These are phyloP conservation scores for Tetracladium marchalianum DNA, from an alignment of 495 filamentous ascomycete genomes.

Conservation along the genomic window DNA sequence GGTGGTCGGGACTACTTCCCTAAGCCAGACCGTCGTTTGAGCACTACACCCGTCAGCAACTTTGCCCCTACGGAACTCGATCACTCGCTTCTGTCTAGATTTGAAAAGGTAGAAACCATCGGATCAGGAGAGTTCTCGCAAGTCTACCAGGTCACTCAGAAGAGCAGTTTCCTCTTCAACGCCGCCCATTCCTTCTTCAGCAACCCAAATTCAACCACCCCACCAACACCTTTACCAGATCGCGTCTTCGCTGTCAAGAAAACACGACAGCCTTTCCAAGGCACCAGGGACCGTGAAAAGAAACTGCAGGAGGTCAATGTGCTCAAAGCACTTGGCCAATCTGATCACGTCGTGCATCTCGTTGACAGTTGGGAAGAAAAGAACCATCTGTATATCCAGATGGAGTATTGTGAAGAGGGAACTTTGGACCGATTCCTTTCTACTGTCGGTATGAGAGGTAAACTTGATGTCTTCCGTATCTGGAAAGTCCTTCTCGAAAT, in stretches of 20 bases:
- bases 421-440: conserved; percentile 75
- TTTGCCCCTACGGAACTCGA: conserved; percentile 59
- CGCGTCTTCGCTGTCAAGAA: conserved; percentile 90
- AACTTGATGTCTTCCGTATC: conserved; percentile 92
- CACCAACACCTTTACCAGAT: conserved; percentile 33
- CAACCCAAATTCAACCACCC: conserved; percentile 22
- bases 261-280: conserved; percentile 64
- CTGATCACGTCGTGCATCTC: conserved; percentile 75
- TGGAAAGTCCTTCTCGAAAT: conserved; percentile 94
- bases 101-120: conserved; percentile 64
- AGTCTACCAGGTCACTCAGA: conserved; percentile 64
- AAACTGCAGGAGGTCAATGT: conserved; percentile 75
- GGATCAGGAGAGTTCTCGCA: conserved; percentile 88
- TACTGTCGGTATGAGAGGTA: conserved; percentile 66
- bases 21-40: conserved; percentile 26
- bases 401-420: conserved; percentile 89
- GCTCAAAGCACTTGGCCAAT: conserved; percentile 57
- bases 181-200: conserved; percentile 35
- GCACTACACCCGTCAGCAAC: conserved; percentile 42
- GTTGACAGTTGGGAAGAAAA: conserved; percentile 78
- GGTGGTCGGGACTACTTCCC: conserved; percentile 48
- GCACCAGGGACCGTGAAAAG: conserved; percentile 61
- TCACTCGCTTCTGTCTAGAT: conserved; percentile 54
- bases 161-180: conserved; percentile 21
- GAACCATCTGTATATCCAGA: conserved; percentile 83